phyloP scores from a whole-genome alignment of 2,329 filamentous ascomycete genomes.

The Verticillium zaregamsianum region DNA sequence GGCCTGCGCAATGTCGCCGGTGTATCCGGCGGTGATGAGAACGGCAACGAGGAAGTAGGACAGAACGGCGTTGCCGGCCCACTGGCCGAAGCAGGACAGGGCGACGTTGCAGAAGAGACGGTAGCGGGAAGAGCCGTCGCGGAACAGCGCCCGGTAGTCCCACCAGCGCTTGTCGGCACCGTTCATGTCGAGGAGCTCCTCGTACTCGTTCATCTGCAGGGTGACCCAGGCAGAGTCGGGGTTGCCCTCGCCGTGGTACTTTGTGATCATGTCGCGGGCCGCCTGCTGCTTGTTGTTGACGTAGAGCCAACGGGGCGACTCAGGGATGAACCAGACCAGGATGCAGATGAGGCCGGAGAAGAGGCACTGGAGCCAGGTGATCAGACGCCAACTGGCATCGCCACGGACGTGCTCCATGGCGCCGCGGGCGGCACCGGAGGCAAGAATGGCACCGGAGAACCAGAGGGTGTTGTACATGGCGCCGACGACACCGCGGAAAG shows the following conservation, averaged over 20 bases:
- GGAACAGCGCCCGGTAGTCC: constrained; percentile 42
- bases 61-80: constrained; percentile 35
- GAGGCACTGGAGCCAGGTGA: constrained; percentile 31
- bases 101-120: constrained; percentile 39
- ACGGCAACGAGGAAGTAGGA: constrained; percentile 48
- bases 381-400: constrained; percentile 33
- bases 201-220: constrained; percentile 37
- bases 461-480: constrained; percentile 39
- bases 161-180: constrained; percentile 44
- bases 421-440: constrained; percentile 40
- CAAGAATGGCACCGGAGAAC: constrained; percentile 39
- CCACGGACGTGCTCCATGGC: constrained; percentile 20
- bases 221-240: constrained; percentile 23
- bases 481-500: constrained; percentile 56
- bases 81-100: constrained; percentile 42
- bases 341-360: constrained; percentile 31
- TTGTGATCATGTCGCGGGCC: constrained; percentile 26
- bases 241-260: constrained; percentile 40
- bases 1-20: constrained; percentile 29
- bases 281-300: constrained; percentile 25
- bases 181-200: constrained; percentile 34
- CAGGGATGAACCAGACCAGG: constrained; percentile 24
- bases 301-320: constrained; percentile 35
- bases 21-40: constrained; percentile 46
- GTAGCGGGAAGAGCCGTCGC: constrained; percentile 31